Conservation (phyloP, 495 filamentous ascomycete species). For the Astrothelium subdiscretum region DNA sequence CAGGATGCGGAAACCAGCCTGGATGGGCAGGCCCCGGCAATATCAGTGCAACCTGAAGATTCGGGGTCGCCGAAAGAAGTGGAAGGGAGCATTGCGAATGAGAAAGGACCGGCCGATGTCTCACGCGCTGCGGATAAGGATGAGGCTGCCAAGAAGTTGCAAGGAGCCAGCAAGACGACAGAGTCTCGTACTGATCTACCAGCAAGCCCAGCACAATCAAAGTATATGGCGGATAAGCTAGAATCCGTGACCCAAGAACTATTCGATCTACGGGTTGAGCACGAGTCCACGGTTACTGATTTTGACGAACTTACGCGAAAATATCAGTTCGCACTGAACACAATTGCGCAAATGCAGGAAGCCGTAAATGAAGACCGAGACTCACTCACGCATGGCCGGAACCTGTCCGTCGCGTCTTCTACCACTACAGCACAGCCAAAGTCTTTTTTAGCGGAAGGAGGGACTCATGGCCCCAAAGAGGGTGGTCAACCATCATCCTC, state of each 20-base stretch:
- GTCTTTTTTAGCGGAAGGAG: slow-evolving; percentile 87
- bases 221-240: slow-evolving; percentile 84
- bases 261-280: slow-evolving; percentile 77
- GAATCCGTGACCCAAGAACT: slow-evolving; percentile 88
- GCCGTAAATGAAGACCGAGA: slow-evolving; percentile 60
- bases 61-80: neutral
- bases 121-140: neutral
- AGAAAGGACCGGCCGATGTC: neutral
- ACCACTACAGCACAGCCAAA: slow-evolving; percentile 53
- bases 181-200: neutral
- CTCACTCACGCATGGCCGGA: slow-evolving; percentile 40
- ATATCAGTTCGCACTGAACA: slow-evolving; percentile 78
- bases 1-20: slow-evolving; percentile 8
- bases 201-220: slow-evolving; percentile 63
- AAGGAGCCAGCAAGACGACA: neutral
- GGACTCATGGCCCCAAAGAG: slow-evolving; percentile 61
- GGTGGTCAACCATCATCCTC: slow-evolving; percentile 75
- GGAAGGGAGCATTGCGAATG: neutral
- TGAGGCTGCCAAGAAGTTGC: neutral
- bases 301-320: slow-evolving; percentile 75
- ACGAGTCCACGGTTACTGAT: slow-evolving; percentile 72
- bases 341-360: slow-evolving; percentile 74
- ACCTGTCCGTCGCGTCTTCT: neutral
- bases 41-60: neutral
- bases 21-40: neutral